These are phyloP conservation scores for Harrya chromipes DNA, from an alignment of 768 basidiomycete species.

Conservation along the genomic window DNA sequence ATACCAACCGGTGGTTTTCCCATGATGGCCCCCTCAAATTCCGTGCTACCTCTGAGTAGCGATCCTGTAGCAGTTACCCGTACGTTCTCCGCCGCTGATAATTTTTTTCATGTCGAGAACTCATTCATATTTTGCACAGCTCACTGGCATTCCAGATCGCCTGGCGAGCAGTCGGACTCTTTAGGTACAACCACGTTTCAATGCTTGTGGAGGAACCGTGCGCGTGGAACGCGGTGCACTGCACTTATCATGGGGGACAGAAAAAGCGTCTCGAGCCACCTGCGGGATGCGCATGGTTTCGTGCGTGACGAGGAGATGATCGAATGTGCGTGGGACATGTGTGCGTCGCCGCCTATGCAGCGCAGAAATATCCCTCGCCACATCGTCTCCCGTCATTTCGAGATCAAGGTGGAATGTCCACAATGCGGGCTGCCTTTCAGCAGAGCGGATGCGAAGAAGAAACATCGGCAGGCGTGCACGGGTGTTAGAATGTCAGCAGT, in stretches of 20 bases:
- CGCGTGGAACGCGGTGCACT: constrained; percentile 6
- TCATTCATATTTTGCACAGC: constrained; percentile 13
- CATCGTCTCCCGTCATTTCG: constrained; percentile 24
- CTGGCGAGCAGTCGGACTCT: constrained; percentile 8
- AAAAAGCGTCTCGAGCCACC: constrained; percentile 18
- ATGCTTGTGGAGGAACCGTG: constrained; percentile 17
- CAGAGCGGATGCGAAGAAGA: constrained; percentile 23
- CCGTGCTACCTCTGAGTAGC: neutral
- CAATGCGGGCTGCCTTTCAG: constrained; percentile 16
- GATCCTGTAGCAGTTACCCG: constrained; percentile 8
- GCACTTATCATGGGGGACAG: constrained; percentile 17
- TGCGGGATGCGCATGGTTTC: constrained; percentile 20
- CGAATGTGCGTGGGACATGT: constrained; percentile 18
- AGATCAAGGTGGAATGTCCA: constrained; percentile 18
- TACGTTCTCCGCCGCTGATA: constrained; percentile 5
- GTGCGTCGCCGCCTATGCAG: constrained; percentile 14
- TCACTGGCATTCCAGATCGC: constrained; percentile 1
- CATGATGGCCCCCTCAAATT: neutral
- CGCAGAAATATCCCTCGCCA: constrained; percentile 27
- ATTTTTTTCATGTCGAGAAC: neutral
- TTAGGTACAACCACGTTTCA: constrained; percentile 8
- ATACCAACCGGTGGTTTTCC: neutral
- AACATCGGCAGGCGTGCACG: constrained; percentile 16
- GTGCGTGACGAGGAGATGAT: constrained; percentile 12
- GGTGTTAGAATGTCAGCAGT: neutral